These are phyloP conservation scores for Rhizophagus clarus DNA, from an alignment of 192 early-diverging fungal genomes.

Conservation along the genomic window DNA sequence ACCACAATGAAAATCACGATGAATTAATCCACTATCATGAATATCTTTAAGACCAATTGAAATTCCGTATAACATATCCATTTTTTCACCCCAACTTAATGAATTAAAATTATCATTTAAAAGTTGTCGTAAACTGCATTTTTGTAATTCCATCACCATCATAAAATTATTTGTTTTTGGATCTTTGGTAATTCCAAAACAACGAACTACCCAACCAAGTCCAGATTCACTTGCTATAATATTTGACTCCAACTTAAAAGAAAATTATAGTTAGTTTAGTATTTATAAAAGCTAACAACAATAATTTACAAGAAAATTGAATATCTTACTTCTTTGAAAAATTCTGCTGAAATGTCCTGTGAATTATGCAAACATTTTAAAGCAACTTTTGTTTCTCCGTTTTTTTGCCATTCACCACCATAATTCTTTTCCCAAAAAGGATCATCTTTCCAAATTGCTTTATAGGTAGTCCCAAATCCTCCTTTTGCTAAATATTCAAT, in stretches of 20 bases:
- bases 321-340: background rate
- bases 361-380: conserved; percentile 6
- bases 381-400: background rate
- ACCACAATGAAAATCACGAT: conserved; percentile 12
- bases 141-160: background rate
- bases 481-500: background rate
- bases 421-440: background rate
- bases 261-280: background rate
- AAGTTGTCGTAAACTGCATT: background rate
- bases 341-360: background rate
- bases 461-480: conserved; percentile 3
- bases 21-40: background rate
- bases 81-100: background rate
- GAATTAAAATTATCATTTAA: background rate
- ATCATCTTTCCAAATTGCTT: conserved; percentile 1
- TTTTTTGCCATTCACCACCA: background rate
- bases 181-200: conserved; percentile 16
- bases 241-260: background rate
- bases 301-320: background rate
- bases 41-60: conserved; percentile 8
- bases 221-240: background rate
- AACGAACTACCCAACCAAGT: background rate
- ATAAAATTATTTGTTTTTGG: conserved; percentile 10
- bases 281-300: background rate
- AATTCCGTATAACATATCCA: background rate